Percentiles rank a stretch among this genome's conserved stretches.
phyloP scores from a whole-genome alignment of 2,329 filamentous ascomycete genomes.

The Remersonia thermophila region DNA sequence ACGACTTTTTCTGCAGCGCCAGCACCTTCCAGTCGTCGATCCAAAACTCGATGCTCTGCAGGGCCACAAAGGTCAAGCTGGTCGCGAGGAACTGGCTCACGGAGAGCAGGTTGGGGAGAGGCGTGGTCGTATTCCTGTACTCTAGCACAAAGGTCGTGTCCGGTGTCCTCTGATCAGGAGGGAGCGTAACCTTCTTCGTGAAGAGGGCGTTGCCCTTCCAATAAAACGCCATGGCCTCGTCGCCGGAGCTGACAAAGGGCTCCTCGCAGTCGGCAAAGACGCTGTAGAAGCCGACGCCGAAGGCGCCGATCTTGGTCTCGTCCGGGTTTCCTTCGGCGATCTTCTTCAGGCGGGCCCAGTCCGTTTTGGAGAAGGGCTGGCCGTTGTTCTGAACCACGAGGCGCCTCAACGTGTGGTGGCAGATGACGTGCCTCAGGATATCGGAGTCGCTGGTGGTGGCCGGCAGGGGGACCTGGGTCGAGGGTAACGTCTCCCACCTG shows the following conservation, averaged over 20 bases:
- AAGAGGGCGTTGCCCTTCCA: slow-evolving; percentile 99
- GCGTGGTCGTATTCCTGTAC: slow-evolving; percentile 79
- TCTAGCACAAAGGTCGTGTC: slow-evolving; percentile 92
- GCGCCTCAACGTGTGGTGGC: slow-evolving; percentile 74
- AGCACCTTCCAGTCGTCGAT: slow-evolving; percentile 79
- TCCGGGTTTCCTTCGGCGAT: slow-evolving; percentile 99
- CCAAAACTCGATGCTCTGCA: slow-evolving; percentile 79
- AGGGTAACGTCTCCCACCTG: slow-evolving; percentile 84
- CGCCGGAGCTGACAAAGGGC: slow-evolving; percentile 87
- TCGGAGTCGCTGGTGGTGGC: slow-evolving; percentile 53
- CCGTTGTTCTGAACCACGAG: slow-evolving; percentile 92
- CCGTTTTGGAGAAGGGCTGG: slow-evolving; percentile 72
- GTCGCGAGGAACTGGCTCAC: slow-evolving; percentile 88
- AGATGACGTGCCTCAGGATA: slow-evolving; percentile 68
- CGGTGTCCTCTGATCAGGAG: slow-evolving; percentile 49
- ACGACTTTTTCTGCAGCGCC: slow-evolving; percentile 70
- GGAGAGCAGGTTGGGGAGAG: slow-evolving; percentile 73
- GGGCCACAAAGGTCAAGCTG: slow-evolving; percentile 86
- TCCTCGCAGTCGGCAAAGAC: slow-evolving; percentile 98
- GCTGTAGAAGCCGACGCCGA: slow-evolving; percentile 96
- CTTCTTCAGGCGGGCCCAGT: slow-evolving; percentile 86
- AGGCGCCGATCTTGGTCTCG: slow-evolving; percentile 97
- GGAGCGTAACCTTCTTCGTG: slow-evolving; percentile 70
- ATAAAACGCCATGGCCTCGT: slow-evolving; percentile 94
- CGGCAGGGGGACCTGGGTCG: slow-evolving; percentile 61